Conservation (phyloP, 352 stramenopile species). For the Globisporangium parvum region DNA sequence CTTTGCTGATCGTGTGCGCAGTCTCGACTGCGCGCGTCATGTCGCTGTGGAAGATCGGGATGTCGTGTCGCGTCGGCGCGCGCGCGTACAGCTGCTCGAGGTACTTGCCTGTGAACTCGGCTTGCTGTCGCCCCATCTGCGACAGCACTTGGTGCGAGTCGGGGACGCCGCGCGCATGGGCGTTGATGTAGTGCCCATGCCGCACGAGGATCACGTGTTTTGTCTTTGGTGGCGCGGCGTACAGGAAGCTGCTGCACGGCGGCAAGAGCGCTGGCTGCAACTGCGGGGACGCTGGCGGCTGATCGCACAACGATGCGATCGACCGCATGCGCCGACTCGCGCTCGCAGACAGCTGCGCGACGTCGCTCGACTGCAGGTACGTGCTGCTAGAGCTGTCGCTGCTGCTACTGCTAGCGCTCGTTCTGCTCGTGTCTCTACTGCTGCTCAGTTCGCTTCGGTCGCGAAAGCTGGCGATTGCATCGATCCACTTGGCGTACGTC, state of each 20-base stretch:
- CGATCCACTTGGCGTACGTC: constrained; percentile 29
- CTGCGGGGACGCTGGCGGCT: neutral
- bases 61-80: constrained; percentile 44
- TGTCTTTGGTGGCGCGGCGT: constrained; percentile 44
- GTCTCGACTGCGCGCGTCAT: constrained; percentile 75
- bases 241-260: constrained; percentile 36
- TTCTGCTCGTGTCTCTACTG: neutral
- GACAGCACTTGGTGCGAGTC: constrained; percentile 74
- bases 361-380: neutral
- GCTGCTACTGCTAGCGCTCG: neutral
- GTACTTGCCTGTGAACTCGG: constrained; percentile 62
- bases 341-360: too few species aligned
- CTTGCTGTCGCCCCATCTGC: constrained; percentile 71
- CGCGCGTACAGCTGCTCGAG: constrained; percentile 50
- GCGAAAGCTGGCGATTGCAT: constrained; percentile 21
- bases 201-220: constrained; percentile 74
- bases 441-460: neutral
- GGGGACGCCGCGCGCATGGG: constrained; percentile 43
- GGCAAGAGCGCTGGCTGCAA: neutral
- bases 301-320: constrained; percentile 8
- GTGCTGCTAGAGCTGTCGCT: neutral
- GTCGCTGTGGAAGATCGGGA: constrained; percentile 67
- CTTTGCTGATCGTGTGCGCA: constrained; percentile 46
- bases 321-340: constrained; percentile 5
- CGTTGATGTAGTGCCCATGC: constrained; percentile 82